Base-by-base conservation (phyloP, 768 basidiomycete species). In the Lactarius hatsudake region DNA sequence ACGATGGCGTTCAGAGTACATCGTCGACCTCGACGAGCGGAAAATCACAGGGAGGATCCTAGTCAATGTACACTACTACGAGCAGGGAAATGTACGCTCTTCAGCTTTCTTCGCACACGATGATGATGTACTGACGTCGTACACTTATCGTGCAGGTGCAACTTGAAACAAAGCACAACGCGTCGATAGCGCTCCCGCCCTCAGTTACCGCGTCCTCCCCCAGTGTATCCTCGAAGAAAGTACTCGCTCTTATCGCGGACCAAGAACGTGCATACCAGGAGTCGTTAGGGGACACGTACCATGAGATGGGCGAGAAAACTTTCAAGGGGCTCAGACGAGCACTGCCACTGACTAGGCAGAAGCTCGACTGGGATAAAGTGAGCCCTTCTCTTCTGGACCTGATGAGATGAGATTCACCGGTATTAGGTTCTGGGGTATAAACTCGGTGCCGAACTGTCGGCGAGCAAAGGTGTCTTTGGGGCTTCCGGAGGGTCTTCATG, bases 331-430 rank as follows among this genome's bases (percentile, higher is more conserved):
- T 99, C 60, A 82, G 97, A 71, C 84, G 97, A 43, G 94, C 95
- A 1, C 78, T 99, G 65, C 97, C 96, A 0, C 80, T 98, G 74
- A 98, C 95, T 15, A 84, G 93, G 71, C 91, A 93, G 75, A 98
- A 98, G 77, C 77, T 98, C 43, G 95, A 98, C 67, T 99, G 97
- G 96, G 94, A 96, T 69, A 93, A 89, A 83, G 93, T 91, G 34
- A 61, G 71, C 67, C 23, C 56, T n/a, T 69, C 13, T 23, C 7
- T 13, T 20, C 13, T 51, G 40, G 36, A 15, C 36, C 8, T 38
- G 45, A 40, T 18, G 58, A 20, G 10, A 2, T 48, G 42, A 7
- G 30, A 26, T 65, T 38, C 68, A 45, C 26, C 17, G 42, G 36
- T 77, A 45, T 18, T 63, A 84, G 83, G 83, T 85, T 20, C 75